Percentiles rank a stretch among this genome's conserved stretches.
These are phyloP conservation scores for Cardamine chenopodiifolia DNA, from an alignment of 345 rosid species.

Conservation along the genomic window DNA sequence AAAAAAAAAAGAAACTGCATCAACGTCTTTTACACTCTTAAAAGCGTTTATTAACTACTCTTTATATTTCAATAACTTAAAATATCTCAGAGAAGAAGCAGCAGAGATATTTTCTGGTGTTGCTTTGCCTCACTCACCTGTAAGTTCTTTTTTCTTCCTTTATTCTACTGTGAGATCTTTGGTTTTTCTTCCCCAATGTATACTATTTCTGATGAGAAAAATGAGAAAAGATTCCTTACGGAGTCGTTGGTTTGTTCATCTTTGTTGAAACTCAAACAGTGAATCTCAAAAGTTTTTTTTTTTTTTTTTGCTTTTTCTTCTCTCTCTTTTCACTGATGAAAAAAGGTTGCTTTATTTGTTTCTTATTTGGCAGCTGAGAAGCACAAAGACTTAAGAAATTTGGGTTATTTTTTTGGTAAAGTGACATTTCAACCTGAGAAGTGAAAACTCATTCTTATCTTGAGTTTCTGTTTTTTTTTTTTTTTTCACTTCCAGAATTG, in stretches of 20 bases:
- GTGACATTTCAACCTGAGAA: constrained; percentile 13
- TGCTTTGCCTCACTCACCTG: constrained; percentile 3
- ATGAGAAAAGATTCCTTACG: background rate
- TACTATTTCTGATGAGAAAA: background rate
- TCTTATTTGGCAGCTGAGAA: constrained; percentile 27
- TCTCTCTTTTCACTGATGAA: constrained; percentile 11
- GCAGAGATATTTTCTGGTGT: constrained; percentile 19
- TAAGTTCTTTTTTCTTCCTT: constrained; percentile 29
- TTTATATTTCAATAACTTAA: background rate
- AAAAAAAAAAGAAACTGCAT: background rate
- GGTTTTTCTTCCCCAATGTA: background rate
- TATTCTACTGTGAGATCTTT: constrained; percentile 20
- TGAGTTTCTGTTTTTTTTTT: constrained; percentile 6
- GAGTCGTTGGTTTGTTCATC: constrained; percentile 18
- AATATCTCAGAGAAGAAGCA: background rate
- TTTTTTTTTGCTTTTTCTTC: background rate
- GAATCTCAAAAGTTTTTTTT: constrained; percentile 21
- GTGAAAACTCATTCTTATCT: constrained; percentile 22
- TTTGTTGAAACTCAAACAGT: background rate
- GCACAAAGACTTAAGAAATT: background rate
- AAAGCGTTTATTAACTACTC: constrained; percentile 37
- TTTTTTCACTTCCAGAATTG: constrained; percentile 10
- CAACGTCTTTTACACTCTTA: constrained; percentile 16
- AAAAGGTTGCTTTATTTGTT: constrained; percentile 16
- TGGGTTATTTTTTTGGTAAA: background rate